These are phyloP conservation scores for Hygrocybe coccinea DNA, from an alignment of 768 basidiomycete species.

Conservation along the genomic window DNA sequence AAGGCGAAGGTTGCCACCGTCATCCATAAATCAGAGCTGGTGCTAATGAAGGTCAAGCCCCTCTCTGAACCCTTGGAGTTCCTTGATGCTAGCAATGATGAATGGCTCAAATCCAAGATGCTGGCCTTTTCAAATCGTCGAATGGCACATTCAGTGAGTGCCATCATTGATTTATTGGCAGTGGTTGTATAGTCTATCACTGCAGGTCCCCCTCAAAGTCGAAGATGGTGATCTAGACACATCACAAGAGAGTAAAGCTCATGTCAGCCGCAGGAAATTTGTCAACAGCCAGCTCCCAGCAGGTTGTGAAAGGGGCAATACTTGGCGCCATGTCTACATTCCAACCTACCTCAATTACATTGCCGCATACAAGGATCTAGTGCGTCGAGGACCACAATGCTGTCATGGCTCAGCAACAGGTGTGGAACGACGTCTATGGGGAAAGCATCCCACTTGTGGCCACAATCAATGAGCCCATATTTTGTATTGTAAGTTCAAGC, in stretches of 20 bases:
- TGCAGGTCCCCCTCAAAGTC: background rate
- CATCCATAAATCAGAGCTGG: background rate
- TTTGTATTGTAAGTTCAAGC: conserved; percentile 1
- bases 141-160: too few relatives aligned
- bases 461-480: conserved; percentile 1
- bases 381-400: background rate
- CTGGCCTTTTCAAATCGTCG: background rate
- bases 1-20: background rate
- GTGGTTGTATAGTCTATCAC: background rate
- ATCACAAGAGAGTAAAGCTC: background rate
- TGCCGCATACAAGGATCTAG: background rate
- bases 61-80: background rate
- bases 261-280: background rate
- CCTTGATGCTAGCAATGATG: background rate
- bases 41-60: background rate
- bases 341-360: conserved; percentile 5
- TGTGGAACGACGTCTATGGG: background rate
- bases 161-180: background rate
- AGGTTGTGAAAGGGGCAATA: background rate
- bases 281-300: conserved; percentile 1
- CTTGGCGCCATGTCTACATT: background rate
- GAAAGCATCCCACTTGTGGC: background rate
- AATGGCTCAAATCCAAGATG: background rate
- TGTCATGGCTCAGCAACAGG: background rate
- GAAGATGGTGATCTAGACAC: background rate